Evolutionary conservation across 768 basidiomycete genomes (phyloP).

Genomic region (Hemileccinum impolitum): DNA sequence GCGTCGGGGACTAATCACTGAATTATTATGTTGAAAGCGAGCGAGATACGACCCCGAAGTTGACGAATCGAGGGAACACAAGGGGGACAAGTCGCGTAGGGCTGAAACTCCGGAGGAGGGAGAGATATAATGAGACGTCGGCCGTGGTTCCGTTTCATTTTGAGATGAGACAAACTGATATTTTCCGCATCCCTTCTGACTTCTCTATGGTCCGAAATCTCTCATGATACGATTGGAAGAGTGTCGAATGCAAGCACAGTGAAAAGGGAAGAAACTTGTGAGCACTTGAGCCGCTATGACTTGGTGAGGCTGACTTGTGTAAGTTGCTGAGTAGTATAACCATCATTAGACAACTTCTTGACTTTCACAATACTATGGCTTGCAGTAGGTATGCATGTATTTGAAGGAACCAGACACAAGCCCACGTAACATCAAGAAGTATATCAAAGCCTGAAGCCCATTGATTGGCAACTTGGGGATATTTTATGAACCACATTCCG

Average conservation of each 20-base stretch:
- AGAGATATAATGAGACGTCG: constrained; percentile 56
- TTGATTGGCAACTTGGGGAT: too few relatives aligned
- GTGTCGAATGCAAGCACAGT: not conserved
- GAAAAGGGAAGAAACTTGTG: not conserved
- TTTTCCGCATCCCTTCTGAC: not conserved
- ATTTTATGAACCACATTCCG: too few relatives aligned
- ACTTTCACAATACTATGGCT: not conserved
- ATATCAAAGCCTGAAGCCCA: too few relatives aligned
- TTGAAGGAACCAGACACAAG: not conserved
- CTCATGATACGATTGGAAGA: not conserved
- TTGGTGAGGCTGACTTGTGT: too few relatives aligned
- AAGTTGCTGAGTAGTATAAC: too few relatives aligned
- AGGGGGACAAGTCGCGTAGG: constrained; percentile 38
- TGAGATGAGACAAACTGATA: constrained; percentile 6
- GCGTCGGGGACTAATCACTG: not conserved
- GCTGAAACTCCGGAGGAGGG: constrained; percentile 87
- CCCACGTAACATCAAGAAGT: too few relatives aligned
- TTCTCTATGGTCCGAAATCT: constrained; percentile 1
- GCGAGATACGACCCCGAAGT: constrained; percentile 49
- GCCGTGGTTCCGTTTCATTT: not conserved
- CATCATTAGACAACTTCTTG: not conserved
- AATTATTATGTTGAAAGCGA: constrained; percentile 38
- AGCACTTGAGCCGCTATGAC: too few relatives aligned
- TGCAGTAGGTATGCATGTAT: not conserved
- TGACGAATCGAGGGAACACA: constrained; percentile 44